Evolutionary conservation across 306 rosid species (phyloP).

Genomic region (Cicer cuneatum): DNA sequence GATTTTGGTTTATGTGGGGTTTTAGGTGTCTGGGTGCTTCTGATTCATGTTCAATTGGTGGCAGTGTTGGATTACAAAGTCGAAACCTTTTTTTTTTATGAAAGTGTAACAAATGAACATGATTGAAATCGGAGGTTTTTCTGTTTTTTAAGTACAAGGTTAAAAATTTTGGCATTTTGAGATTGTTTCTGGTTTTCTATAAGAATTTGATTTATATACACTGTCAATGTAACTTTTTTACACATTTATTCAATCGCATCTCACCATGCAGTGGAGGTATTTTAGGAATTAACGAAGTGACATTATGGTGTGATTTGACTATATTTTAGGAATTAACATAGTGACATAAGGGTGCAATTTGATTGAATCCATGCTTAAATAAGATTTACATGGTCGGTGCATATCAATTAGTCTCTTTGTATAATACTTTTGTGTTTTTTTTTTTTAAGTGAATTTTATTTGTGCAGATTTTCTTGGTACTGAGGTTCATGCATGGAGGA

Average conservation of each 20-base stretch:
- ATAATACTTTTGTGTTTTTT: not conserved
- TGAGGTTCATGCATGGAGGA: slow-evolving; percentile 31
- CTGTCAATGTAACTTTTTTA: not conserved
- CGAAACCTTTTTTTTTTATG: not conserved
- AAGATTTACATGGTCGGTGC: not conserved
- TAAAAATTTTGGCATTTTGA: not conserved
- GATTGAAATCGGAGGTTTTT: slow-evolving; percentile 7
- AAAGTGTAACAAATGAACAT: not conserved
- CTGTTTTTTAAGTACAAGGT: not conserved
- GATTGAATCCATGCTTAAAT: not conserved
- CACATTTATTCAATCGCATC: not conserved
- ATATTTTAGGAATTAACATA: not conserved
- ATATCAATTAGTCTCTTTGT: not conserved
- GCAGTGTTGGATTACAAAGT: not conserved
- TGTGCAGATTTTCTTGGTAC: slow-evolving; percentile 24
- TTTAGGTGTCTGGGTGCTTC: slow-evolving; percentile 20
- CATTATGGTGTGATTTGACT: not conserved
- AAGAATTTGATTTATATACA: not conserved
- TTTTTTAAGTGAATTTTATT: slow-evolving; percentile 6
- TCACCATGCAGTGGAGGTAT: not conserved
- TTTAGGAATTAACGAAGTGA: not conserved
- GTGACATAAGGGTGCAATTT: not conserved
- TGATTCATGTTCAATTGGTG: slow-evolving; percentile 27
- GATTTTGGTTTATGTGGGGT: slow-evolving; percentile 1
- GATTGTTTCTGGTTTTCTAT: not conserved